Evolutionary conservation across 305 asterid species (phyloP).

Genomic region (Fraxinus nigra): DNA sequence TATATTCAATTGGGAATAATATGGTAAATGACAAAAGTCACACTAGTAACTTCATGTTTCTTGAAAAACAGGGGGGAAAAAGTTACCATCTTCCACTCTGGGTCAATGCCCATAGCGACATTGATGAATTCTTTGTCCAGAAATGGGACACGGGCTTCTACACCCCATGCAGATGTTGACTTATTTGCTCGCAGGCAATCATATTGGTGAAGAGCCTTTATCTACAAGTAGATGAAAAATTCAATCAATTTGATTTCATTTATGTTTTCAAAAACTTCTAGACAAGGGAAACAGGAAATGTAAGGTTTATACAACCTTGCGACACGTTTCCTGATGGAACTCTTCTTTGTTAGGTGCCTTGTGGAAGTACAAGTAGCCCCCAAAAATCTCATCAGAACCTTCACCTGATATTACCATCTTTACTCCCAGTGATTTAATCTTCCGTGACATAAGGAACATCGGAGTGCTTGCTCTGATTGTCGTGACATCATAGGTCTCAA

Average conservation of each 20-base stretch:
- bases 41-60: background rate
- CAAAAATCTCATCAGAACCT: slow-evolving; percentile 96
- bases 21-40: background rate
- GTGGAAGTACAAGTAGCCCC: slow-evolving; percentile 90
- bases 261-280: background rate
- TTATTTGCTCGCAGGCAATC: slow-evolving; percentile 95
- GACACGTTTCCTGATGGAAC: slow-evolving; percentile 85
- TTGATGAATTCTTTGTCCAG: slow-evolving; percentile 81
- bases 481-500: slow-evolving; percentile 92
- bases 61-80: background rate
- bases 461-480: slow-evolving; percentile 98
- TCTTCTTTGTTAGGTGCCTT: slow-evolving; percentile 99
- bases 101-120: slow-evolving; percentile 90
- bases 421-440: slow-evolving; percentile 91
- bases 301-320: slow-evolving; percentile 51
- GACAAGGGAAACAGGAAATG: background rate
- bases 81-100: slow-evolving; percentile 79
- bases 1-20: background rate
- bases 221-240: slow-evolving; percentile 35
- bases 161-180: slow-evolving; percentile 96
- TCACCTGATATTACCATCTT: slow-evolving; percentile 99
- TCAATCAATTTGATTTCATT: slow-evolving; percentile 3
- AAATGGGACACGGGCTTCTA: slow-evolving; percentile 94
- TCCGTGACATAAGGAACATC: slow-evolving; percentile 95
- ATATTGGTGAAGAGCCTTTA: slow-evolving; percentile 93